A percentile compares a stretch with the other conserved stretches of the same genome.
These are phyloP conservation scores for Drosera spatulata DNA, from an alignment of 179 eudicot genomes.

Conservation along the genomic window DNA sequence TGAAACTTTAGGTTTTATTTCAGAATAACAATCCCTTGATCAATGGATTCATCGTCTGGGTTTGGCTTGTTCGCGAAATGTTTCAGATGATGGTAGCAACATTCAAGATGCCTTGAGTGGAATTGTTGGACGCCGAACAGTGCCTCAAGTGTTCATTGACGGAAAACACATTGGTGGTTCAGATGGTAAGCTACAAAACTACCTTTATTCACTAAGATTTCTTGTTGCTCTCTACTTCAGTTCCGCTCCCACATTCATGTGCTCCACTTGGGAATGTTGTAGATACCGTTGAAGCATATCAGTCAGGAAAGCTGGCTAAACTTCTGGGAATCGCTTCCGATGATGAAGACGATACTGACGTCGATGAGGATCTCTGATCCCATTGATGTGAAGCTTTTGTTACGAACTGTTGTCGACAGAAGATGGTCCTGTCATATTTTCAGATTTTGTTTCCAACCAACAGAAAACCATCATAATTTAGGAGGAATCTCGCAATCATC, in stretches of 20 bases:
- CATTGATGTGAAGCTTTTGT: neutral
- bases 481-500: too few relatives aligned
- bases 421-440: too few relatives aligned
- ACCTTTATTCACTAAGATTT: neutral
- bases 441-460: too few relatives aligned
- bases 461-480: too few relatives aligned
- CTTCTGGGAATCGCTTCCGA: constrained; percentile 52
- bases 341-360: constrained; percentile 22
- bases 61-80: too few relatives aligned
- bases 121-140: constrained; percentile 78
- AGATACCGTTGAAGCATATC: constrained; percentile 83
- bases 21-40: too few relatives aligned
- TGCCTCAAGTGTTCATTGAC: constrained; percentile 88
- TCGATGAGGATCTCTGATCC: constrained; percentile 5
- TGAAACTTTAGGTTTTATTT: too few relatives aligned
- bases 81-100: constrained; percentile 63
- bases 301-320: constrained; percentile 67
- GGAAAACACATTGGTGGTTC: constrained; percentile 98
- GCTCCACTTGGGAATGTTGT: neutral
- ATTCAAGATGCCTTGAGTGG: constrained; percentile 75
- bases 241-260: neutral
- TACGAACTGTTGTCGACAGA: too few relatives aligned
- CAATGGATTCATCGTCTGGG: too few relatives aligned
- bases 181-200: constrained; percentile 50
- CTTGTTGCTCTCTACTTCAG: neutral